Base-by-base conservation (phyloP, 805 yeast genomes). In the Candida wancherniae region DNA sequence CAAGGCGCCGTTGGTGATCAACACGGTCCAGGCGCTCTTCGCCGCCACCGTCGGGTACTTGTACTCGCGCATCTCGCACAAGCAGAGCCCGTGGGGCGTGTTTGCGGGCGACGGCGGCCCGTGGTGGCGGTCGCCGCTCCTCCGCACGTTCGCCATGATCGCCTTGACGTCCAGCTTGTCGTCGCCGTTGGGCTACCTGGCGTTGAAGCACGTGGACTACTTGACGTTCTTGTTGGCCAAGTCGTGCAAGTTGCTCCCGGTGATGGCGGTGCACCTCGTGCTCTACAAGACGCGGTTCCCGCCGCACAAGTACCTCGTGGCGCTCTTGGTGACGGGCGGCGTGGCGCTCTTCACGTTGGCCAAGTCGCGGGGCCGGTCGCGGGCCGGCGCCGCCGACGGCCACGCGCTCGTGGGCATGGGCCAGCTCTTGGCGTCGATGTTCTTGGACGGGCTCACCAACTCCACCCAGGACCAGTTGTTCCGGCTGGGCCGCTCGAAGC, bases 241-340 rank as follows among this genome's bases (percentile, higher is more conserved):
- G 53, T 81, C 95, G 33, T 90, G 97, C 55, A 92, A 92, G 50
- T 69, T 92, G 55, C 75, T 92, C 14, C 99, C 99, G 0, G 95
- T 90, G n/a, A 78, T 92, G 81, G 52, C 84, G 19, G 83, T 92
- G 3, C 96, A 87, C 49, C 61, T 80, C 35, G 44, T 77, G 10
- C 47, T 84, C 9, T 90, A 87, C 58, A 68, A 81, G 24, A 75
- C 83, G 4, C 61, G 58, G 31, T 90, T 85, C 55, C 87, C 96
- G 0, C 33, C 57, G 2, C 77, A 80, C 58, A 92, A 92, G 57
- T 84, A 84, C 51, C 37, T 73, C 10, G 94, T 90, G 12, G 96
- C 95, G 0, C 41, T 63, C 0, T 49, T 72, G n/a, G 90, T 92
- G 14, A 88, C 97, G 1, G 30, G 61, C 0, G 98, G 99, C 2